Percentiles rank a stretch among this genome's conserved stretches.
Conservation (phyloP, 2,329 filamentous ascomycete species). For the Nannizziopsis arthrosporioides region DNA sequence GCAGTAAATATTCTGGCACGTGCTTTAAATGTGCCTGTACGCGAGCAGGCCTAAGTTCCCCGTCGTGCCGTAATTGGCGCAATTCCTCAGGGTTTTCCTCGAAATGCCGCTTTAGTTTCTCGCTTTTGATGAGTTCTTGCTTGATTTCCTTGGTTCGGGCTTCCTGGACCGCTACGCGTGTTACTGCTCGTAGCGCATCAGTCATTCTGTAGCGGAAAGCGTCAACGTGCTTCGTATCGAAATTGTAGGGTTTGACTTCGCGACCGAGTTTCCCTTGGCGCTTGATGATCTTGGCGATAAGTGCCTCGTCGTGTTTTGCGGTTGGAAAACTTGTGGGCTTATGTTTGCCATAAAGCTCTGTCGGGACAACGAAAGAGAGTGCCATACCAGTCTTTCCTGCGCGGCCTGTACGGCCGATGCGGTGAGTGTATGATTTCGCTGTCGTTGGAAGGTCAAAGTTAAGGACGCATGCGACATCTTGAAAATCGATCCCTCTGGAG, state of each 20-base stretch:
- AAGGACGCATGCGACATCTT: conserved; percentile 84
- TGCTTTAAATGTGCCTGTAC: conserved; percentile 86
- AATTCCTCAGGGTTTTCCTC: conserved; percentile 92
- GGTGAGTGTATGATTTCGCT: conserved; percentile 89
- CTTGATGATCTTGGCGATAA: conserved; percentile 66
- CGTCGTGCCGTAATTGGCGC: conserved; percentile 77
- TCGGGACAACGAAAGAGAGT: conserved; percentile 84
- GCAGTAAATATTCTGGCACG: conserved; percentile 86
- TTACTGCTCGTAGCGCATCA: conserved; percentile 82
- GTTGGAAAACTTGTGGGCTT: conserved; percentile 68
- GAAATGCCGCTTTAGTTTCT: conserved; percentile 89
- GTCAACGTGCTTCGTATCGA: conserved; percentile 88
- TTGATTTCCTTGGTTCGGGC: conserved; percentile 77
- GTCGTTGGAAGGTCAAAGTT: conserved; percentile 91
- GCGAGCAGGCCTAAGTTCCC: conserved; percentile 68
- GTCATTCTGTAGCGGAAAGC: conserved; percentile 91
- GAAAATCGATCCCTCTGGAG: conserved; percentile 93
- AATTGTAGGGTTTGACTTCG: conserved; percentile 79
- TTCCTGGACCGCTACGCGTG: conserved; percentile 77
- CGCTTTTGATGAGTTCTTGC: conserved; percentile 81
- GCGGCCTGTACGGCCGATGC: conserved; percentile 84
- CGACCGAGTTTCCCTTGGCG: conserved; percentile 68
- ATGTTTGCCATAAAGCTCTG: conserved; percentile 74
- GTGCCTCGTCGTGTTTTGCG: conserved; percentile 70
- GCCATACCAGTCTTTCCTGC: conserved; percentile 89